Base-by-base conservation (phyloP, 139 green algal species). In the Chlamydomonas sp. region DNA sequence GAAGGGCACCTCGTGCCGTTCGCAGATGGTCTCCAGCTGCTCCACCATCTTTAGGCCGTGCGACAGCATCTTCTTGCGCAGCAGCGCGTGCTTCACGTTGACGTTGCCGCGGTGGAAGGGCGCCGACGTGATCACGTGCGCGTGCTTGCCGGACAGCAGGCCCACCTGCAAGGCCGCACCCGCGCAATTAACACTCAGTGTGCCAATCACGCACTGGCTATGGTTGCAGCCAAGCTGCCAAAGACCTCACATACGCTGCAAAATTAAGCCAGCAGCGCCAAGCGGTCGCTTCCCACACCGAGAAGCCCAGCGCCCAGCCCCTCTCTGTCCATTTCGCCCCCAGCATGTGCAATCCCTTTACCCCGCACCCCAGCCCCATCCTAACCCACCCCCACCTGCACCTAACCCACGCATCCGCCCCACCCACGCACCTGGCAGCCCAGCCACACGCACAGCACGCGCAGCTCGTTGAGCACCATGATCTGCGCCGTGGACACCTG, bases 381-480 rank as follows among this genome's bases (percentile, higher is more conserved):
- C 31, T 49, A 49, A 49, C 31, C 31, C 31, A 49, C 31, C 31
- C 31, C 31, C 31, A 49, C 31, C 31, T 49, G 31, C 31, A 49
- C 31, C 31, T 49, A 0, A 49, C 31, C 31, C 31, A 49, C 31
- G 31, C 31, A 49, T 0, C 31, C 31, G 31, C 31, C 31, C 31
- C 31, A 49, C 31, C 14, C 20, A 58, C 58, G 31, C n/a, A 94
- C 87, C 87, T 96, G 93, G 84, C 90, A 90, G 15, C 95, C 87
- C 64, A 95, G 77, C 90, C 92, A 96, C 75, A 93, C 85, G 31
- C 92, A 85, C 83, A 96, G 90, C 77, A 90, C 82, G 59, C 93
- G 93, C 77, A 96, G 94, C 93, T 96, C 94, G 12, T 88, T 92
- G 8, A 96, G 93, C 74, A 93, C 94, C 92, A 96, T 93, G 79